Evolutionary conservation across 2,329 filamentous ascomycete genomes (phyloP).

Genomic region (Didymosphaeria variabile): DNA sequence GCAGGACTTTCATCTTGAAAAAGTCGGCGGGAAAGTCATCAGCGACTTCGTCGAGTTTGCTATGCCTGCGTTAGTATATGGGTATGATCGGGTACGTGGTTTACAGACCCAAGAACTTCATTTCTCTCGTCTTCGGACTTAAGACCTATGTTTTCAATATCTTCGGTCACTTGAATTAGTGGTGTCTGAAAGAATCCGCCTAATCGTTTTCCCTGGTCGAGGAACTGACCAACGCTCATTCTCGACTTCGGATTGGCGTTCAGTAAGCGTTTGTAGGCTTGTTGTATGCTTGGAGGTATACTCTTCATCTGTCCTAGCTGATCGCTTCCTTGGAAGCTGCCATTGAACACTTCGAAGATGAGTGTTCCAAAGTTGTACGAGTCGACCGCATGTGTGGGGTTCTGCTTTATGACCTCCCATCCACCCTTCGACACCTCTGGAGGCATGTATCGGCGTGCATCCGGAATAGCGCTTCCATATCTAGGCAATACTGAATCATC

Average conservation of each 20-base stretch:
- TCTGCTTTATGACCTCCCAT: constrained; percentile 91
- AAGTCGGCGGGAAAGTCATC: constrained; percentile 98
- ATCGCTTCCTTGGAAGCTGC: constrained; percentile 76
- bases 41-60: constrained; percentile 82
- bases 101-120: constrained; percentile 73
- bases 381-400: constrained; percentile 82
- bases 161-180: constrained; percentile 89
- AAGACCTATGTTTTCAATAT: constrained; percentile 89
- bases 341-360: constrained; percentile 92
- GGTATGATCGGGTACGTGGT: neutral
- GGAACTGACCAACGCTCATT: constrained; percentile 82
- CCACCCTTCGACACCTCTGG: constrained; percentile 86
- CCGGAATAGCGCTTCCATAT: constrained; percentile 86
- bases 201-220: constrained; percentile 84
- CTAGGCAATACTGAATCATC: constrained; percentile 93
- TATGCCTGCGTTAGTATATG: constrained; percentile 36
- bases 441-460: constrained; percentile 82
- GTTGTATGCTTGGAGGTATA: constrained; percentile 87
- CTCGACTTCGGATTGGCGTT: constrained; percentile 90
- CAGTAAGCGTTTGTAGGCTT: constrained; percentile 87
- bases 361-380: constrained; percentile 86
- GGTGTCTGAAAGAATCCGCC: constrained; percentile 94
- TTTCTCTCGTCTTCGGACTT: constrained; percentile 87
- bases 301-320: constrained; percentile 86
- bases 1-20: constrained; percentile 95